Base-by-base conservation (phyloP, 768 basidiomycete genomes). In the Coprinopsis marcescibilis region DNA sequence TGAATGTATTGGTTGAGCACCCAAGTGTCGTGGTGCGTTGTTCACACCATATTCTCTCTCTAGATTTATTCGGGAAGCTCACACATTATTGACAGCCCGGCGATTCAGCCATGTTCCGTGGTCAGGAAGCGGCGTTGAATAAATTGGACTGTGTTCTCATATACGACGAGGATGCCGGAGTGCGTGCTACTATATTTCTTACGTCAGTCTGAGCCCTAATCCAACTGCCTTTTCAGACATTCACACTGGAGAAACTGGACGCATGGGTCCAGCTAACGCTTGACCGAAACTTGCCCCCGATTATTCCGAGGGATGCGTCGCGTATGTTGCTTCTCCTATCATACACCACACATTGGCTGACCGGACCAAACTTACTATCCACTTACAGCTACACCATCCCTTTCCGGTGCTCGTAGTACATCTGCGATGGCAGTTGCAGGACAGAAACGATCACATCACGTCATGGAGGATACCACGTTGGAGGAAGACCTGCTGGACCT, bases 141-240 rank as follows among this genome's bases (percentile, higher is more conserved):
- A 84, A 88, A 37, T 72, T 72, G 54, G 85, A 89, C 42, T 91
- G 88, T 52, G 77, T 89, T 5, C 69, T 91, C 32, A 83, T 90
- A 36, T 90, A 82, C 55, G 87, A 91, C 59, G 85, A 86, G 57
- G 83, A 79, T 45, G 69, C 76, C 39, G 78, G 78, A 53, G 87
- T 85, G 58, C 60, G 78, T 66, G 25, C 42, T 40, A 19, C 27
- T 17, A 12, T 27, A 13, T 39, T 29, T 26, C 32, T 30, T 12
- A 19, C 14, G 36, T 34, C 48, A 48, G 15, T 20, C 14, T 15
- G 30, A 61, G 51, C 8, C 54, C n/a, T 52, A 46, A 41, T 42
- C 21, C 8, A 12, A 19, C 23, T 3, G n/a, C 42, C 26, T 39
- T 11, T 27, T 11, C 55, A 89, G 85, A 75, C 72, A 43, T 85